A percentile compares a stretch with the other conserved stretches of the same genome.
Conservation (phyloP, 192 early-diverging fungal genomes). For the Phycomyces nitens region DNA sequence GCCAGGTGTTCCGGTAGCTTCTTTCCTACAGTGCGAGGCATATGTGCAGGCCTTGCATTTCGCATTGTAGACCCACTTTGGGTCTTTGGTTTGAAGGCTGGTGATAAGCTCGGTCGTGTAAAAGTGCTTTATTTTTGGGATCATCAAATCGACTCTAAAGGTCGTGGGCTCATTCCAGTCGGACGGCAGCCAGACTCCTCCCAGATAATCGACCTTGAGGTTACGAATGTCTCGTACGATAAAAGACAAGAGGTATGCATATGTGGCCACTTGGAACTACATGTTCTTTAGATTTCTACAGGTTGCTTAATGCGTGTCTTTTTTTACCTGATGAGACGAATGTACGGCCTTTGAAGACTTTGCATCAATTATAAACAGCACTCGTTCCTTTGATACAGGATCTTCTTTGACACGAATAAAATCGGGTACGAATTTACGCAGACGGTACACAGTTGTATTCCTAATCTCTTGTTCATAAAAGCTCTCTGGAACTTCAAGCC, state of each 20-base stretch:
- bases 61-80: constrained; percentile 16
- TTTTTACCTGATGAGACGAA: constrained; percentile 10
- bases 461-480: constrained; percentile 13
- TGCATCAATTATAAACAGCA: constrained; percentile 15
- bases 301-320: too few species aligned
- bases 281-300: not conserved
- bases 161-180: constrained; percentile 5
- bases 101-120: not conserved
- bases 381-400: not conserved
- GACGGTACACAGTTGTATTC: constrained; percentile 2
- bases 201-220: constrained; percentile 7
- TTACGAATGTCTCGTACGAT: constrained; percentile 10
- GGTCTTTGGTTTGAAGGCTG: not conserved
- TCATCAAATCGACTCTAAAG: constrained; percentile 22
- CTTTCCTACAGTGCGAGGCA: constrained; percentile 9
- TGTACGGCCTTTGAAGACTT: constrained; percentile 16
- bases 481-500: constrained; percentile 10
- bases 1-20: constrained; percentile 5
- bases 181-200: constrained; percentile 17
- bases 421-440: constrained; percentile 20
- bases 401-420: constrained; percentile 16
- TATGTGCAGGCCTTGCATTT: constrained; percentile 17
- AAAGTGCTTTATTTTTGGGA: constrained; percentile 19
- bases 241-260: constrained; percentile 14
- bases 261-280: constrained; percentile 28